Base-by-base conservation (phyloP, 495 filamentous ascomycete genomes). In the Penicillium alfredii region DNA sequence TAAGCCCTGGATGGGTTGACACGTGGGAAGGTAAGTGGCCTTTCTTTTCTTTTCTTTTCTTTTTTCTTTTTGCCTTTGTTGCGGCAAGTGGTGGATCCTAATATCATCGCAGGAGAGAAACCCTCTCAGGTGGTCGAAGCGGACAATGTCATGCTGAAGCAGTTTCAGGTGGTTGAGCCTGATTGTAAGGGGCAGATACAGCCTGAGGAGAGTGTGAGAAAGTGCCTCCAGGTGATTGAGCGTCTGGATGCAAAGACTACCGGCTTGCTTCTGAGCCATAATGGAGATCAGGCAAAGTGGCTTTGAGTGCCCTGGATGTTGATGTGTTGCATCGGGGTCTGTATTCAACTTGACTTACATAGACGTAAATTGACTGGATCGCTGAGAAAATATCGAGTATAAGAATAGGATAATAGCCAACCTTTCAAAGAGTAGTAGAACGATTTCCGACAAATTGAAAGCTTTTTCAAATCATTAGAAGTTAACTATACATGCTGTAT, bases 1-100 rank as follows among this genome's bases (percentile, higher is more conserved):
- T 66, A 18, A 58, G 58, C 38, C 57, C 63, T 13, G 55, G 63
- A 29, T 42, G 58, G 42, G 54, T 64, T 5, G 29, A 56, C 33
- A 61, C 55, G 6, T 46, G 30, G 25, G 50, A 50, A 20, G 53
- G 42, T 54, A 47, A 47, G 51, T 47, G 9, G 21, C 15, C 17
- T 35, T 29, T 21, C n/a, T n/a, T n/a, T n/a, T n/a, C n/a, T n/a
- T n/a, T n/a, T n/a, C n/a, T n/a, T n/a, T n/a, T n/a, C n/a, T n/a
- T n/a, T n/a, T n/a, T n/a, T n/a, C n/a, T n/a, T n/a, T n/a, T n/a
- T 33, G 6, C 13, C 30, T 37, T 26, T n/a, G 20, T 4, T 20
- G 11, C 25, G 8, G 12, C 20, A 10, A 17, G n/a, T 21, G 11
- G 16, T 16, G 23, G 20, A 27, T 31, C 22, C 38, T 48, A 8